These are phyloP conservation scores for Talaromyces funiculosus DNA, from an alignment of 2,329 filamentous ascomycete genomes.

Conservation along the genomic window DNA sequence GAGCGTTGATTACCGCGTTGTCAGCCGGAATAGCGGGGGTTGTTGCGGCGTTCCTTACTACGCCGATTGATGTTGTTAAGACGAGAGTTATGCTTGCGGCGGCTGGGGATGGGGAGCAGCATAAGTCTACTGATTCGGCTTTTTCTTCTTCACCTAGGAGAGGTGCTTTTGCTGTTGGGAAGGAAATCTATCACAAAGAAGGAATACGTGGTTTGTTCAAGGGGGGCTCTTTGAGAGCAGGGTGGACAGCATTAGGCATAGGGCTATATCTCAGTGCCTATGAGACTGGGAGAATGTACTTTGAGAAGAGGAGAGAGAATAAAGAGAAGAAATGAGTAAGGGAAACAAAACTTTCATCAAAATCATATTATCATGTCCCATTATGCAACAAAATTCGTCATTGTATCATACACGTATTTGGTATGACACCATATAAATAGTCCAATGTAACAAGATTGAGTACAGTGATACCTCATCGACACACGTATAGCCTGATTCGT, in stretches of 20 bases:
- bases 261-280: conserved; percentile 83
- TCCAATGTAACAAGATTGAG: conserved; percentile 6
- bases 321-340: neutral
- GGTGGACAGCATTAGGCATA: conserved; percentile 77
- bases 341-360: neutral
- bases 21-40: conserved; percentile 71
- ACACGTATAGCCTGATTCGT: neutral
- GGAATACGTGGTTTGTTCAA: conserved; percentile 68
- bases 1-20: conserved; percentile 63
- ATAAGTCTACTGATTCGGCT: neutral
- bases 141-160: conserved; percentile 14
- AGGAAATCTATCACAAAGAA: conserved; percentile 59
- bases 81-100: conserved; percentile 79
- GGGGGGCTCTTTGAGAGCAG: conserved; percentile 65
- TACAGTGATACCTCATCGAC: neutral
- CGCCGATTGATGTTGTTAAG: conserved; percentile 84
- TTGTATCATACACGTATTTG: neutral
- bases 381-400: neutral
- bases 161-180: conserved; percentile 51
- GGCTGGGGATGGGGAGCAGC: conserved; percentile 25
- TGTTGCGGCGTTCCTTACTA: conserved; percentile 73
- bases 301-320: conserved; percentile 22
- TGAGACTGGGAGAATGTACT: conserved; percentile 67
- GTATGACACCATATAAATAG: neutral
- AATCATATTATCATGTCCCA: neutral